Conservation (phyloP, 257 asterid genomes). For the Fraxinus excelsior region DNA sequence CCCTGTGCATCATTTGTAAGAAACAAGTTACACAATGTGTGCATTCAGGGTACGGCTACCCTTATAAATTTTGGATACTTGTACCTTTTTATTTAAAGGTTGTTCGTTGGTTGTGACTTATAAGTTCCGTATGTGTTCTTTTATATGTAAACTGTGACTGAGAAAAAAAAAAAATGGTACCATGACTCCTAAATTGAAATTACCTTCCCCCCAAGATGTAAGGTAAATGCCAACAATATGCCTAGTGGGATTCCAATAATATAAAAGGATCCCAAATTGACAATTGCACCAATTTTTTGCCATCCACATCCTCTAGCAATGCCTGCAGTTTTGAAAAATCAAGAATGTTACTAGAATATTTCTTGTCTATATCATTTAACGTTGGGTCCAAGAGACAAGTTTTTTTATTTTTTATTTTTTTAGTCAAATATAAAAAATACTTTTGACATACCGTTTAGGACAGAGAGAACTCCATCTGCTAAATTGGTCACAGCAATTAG, state of each 20-base stretch:
- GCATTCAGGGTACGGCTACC: not conserved
- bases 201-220: constrained; percentile 74
- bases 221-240: constrained; percentile 48
- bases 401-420: not conserved
- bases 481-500: constrained; percentile 50
- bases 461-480: constrained; percentile 58
- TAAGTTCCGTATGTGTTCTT: not conserved
- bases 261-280: constrained; percentile 64
- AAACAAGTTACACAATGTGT: not conserved
- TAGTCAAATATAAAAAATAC: not conserved
- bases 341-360: not conserved
- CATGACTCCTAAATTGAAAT: not conserved
- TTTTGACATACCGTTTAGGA: constrained; percentile 39
- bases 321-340: constrained; percentile 28
- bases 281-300: constrained; percentile 73
- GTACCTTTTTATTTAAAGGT: too few species aligned
- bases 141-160: not conserved
- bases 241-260: constrained; percentile 64
- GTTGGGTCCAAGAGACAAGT: not conserved
- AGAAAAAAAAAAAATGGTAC: too few species aligned
- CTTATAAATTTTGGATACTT: too few species aligned
- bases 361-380: not conserved
- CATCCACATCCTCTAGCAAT: constrained; percentile 74
- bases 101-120: too few species aligned
- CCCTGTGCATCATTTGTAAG: constrained; percentile 38